Evolutionary conservation across 805 yeast species (phyloP).

Genomic region (Monosporozyma siamensis): DNA sequence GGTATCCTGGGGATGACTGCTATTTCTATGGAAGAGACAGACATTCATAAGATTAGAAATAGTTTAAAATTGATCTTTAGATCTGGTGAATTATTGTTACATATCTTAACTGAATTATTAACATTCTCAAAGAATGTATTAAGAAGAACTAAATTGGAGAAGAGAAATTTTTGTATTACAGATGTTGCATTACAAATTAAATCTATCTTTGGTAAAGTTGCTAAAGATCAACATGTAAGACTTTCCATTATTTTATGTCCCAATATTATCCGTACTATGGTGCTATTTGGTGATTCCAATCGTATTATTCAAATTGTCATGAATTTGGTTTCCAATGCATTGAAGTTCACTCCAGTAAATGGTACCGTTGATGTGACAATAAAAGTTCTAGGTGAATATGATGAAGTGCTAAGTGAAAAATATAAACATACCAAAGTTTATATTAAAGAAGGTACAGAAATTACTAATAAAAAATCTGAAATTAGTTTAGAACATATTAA

Average conservation of each 20-base stretch:
- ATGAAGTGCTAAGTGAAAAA: constrained; percentile 38
- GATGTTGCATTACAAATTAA: constrained; percentile 81
- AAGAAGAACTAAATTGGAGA: constrained; percentile 74
- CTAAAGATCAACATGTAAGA: constrained; percentile 65
- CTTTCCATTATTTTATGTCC: constrained; percentile 58
- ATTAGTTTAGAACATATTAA: background rate
- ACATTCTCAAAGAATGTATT: constrained; percentile 86
- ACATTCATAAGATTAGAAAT: constrained; percentile 55
- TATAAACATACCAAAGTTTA: constrained; percentile 39
- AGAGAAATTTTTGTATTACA: constrained; percentile 64
- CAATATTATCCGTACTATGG: constrained; percentile 46
- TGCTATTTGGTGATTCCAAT: constrained; percentile 80
- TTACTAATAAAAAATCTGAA: background rate
- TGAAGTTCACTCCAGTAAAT: constrained; percentile 86
- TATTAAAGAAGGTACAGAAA: constrained; percentile 28
- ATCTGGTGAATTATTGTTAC: constrained; percentile 83
- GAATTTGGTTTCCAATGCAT: constrained; percentile 83
- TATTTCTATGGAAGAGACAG: constrained; percentile 81
- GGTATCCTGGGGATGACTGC: constrained; percentile 96
- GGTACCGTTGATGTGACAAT: constrained; percentile 66
- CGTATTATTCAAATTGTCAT: constrained; percentile 85
- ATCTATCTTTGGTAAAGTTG: constrained; percentile 75
- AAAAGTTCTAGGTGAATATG: constrained; percentile 63
- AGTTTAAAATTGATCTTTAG: constrained; percentile 76
- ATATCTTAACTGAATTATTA: constrained; percentile 79